Base-by-base conservation (phyloP, 768 basidiomycete species). In the Boletus huronensis region DNA sequence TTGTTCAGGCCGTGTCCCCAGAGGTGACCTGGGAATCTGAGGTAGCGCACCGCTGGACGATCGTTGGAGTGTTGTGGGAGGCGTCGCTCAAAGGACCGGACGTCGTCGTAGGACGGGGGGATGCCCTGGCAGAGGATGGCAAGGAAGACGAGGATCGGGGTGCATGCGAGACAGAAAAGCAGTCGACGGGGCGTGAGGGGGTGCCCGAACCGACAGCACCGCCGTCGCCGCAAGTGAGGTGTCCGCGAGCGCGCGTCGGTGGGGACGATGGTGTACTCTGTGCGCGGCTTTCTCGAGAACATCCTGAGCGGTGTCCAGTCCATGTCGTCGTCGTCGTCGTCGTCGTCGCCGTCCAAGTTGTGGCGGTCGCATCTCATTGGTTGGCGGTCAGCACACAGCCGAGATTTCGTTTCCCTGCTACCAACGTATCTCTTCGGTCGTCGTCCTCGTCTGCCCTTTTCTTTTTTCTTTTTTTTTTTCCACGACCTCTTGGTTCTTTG, bases 1-100 rank as follows among this genome's bases (percentile, higher is more conserved):
- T 85, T 85, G 65, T 84, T 84, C 53, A 84, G 72, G 1, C 84
- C 84, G 50, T 79, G 80, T 0, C 81, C 82, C 82, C 82, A 83
- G 6, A 83, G 50, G 55, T 83, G 81, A 19, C 75, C 75, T 1
- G 81, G 77, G 57, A 83, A 84, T 26, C 76, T 63, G 29, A 85
- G 57, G 55, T 78, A 84, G 43, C 65, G 65, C n/a, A n/a, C n/a
- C 9, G 47, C 40, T 17, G 59, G 63, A 53, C 23, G 58, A 19
- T 19, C 48, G 17, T 50, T 9, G 0, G 40, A 4, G 13, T 79
- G 75, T 31, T 79, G 77, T 0, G 77, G 75, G 0, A 78, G 69
- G 6, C 54, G 58, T 7, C 63, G 58, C 53, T 78, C 74, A 31
- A 67, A 76, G 0, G 39, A 29, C 0, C 75, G 67, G 6, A 77